Evolutionary conservation across 2,329 filamentous ascomycete species (phyloP), one percentile per base, ranked within the genome.

Genomic region (Coniochaeta hoffmannii): DNA sequence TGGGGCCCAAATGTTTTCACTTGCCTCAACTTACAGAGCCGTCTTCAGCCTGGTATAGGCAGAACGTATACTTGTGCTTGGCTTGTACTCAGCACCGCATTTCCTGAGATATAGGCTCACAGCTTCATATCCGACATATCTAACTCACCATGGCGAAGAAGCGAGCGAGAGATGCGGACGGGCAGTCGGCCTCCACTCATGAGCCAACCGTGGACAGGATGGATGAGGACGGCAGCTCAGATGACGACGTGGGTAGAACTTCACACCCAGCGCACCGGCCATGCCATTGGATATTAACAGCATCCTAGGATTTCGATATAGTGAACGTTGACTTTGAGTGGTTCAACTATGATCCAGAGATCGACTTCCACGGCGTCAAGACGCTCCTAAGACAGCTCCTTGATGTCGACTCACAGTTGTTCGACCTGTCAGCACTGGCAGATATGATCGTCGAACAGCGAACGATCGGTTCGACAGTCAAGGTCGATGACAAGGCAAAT

Each of bases 311-410:
- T 66, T 88, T 91, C 66, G 89, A 96, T 68, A 88, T 93, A 70
- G 85, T 99, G 61, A 87, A 97, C 68, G 91, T 97, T 56, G 93
- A 97, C 62, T 99, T 99, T 66, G 94, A 99, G 76, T 97, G 91
- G 89, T 99, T 97, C 76, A 95, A 97, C 73, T 96, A 93, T 59
- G 87, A 94, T 64, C 80, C 89, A 1, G 84, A 88, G 8, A 81
- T 96, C 64, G 94, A 99, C 72, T 97, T 97, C 72, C 93, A 97
- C 73, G 94, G 94, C 57, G 82, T 95, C 64, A 97, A 97, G 71
- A 87, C 85, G 10, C 83, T 99, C 8, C 73, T 97, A 57, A 88
- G 93, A 58, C 94, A 99, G 71, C 83, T 99, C 41, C 86, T 99
- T 70, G 94, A 97, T 70, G 83, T 89, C 54, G 94, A 99, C 73